phyloP scores from a whole-genome alignment of 2,329 filamentous ascomycete genomes.

The Bipolaris sorokiniana region DNA sequence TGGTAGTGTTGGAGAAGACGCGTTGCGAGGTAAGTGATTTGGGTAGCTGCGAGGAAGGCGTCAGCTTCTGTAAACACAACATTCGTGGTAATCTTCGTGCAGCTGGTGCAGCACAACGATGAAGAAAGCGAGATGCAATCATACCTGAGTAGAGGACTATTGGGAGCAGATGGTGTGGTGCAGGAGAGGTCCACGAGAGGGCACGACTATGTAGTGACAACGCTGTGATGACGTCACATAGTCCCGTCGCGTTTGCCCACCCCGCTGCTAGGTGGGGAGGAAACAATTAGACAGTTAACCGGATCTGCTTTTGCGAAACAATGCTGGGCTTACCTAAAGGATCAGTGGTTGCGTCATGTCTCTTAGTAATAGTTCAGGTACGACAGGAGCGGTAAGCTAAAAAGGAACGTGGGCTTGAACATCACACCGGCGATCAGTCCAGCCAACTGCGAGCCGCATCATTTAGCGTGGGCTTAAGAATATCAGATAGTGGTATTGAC shows the following conservation, averaged over 20 bases:
- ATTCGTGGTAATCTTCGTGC: slow-evolving; percentile 10
- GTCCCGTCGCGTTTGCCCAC: slow-evolving; percentile 10
- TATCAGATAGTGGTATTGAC: slow-evolving; percentile 26
- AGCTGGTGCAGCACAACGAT: slow-evolving; percentile 13
- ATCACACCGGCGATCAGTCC: neutral
- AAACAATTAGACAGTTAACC: slow-evolving; percentile 3
- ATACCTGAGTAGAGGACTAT: slow-evolving; percentile 17
- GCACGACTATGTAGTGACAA: slow-evolving; percentile 21
- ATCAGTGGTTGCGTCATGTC: slow-evolving; percentile 19
- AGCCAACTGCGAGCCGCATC: neutral
- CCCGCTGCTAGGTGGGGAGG: slow-evolving; percentile 21
- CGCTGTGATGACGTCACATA: slow-evolving; percentile 25
- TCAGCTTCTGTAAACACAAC: slow-evolving; percentile 27
- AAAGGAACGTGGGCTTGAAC: slow-evolving; percentile 4
- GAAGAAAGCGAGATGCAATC: slow-evolving; percentile 14
- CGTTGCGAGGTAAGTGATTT: slow-evolving; percentile 12
- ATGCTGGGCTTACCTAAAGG: slow-evolving; percentile 6
- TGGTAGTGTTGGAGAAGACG: slow-evolving; percentile 17
- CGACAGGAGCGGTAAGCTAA: neutral
- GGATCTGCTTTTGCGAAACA: slow-evolving; percentile 8
- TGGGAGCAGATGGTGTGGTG: slow-evolving; percentile 9
- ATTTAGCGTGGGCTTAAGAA: slow-evolving; percentile 11
- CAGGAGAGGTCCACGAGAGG: slow-evolving; percentile 9
- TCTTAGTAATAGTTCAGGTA: slow-evolving; percentile 1
- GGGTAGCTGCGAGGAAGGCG: slow-evolving; percentile 25